phyloP scores from a whole-genome alignment of 352 stramenopile genomes.

The Albugo candida region DNA sequence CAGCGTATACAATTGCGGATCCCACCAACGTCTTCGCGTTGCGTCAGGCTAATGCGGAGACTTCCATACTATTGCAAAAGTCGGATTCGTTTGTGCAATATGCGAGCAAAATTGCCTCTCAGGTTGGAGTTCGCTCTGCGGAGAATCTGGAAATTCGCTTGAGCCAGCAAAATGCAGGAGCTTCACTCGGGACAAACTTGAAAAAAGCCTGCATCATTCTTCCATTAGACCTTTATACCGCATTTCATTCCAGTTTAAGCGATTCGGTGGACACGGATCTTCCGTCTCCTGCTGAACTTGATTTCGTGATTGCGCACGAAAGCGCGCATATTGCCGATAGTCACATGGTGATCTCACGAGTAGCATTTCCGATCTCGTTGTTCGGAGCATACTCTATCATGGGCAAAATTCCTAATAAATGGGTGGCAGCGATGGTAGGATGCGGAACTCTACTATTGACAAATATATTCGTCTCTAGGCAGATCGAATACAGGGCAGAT shows the following conservation, averaged over 20 bases:
- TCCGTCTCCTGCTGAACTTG: constrained; percentile 45
- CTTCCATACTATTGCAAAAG: constrained; percentile 29
- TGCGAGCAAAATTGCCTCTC: constrained; percentile 31
- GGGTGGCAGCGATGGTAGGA: constrained; percentile 22
- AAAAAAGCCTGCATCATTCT: constrained; percentile 47
- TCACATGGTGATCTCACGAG: constrained; percentile 40
- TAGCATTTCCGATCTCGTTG: constrained; percentile 39
- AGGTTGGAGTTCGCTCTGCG: constrained; percentile 42
- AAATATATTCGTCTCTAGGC: constrained; percentile 21
- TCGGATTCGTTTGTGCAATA: constrained; percentile 43
- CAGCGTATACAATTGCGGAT: constrained; percentile 28
- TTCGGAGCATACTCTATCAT: constrained; percentile 11
- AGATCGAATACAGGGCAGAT: constrained; percentile 60
- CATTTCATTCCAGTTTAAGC: constrained; percentile 35
- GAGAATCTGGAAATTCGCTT: constrained; percentile 48
- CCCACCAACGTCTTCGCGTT: constrained; percentile 41
- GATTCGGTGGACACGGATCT: constrained; percentile 26
- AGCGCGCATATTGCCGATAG: constrained; percentile 68
- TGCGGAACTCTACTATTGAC: constrained; percentile 37
- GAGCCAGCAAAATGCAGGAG: constrained; percentile 31
- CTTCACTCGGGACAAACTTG: constrained; percentile 40
- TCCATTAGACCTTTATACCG: constrained; percentile 62
- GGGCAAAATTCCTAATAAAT: constrained; percentile 43
- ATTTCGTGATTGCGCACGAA: constrained; percentile 71
- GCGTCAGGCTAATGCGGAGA: constrained; percentile 26